Conservation (phyloP, 495 filamentous ascomycete species). For the Geoglossum glabrum region DNA sequence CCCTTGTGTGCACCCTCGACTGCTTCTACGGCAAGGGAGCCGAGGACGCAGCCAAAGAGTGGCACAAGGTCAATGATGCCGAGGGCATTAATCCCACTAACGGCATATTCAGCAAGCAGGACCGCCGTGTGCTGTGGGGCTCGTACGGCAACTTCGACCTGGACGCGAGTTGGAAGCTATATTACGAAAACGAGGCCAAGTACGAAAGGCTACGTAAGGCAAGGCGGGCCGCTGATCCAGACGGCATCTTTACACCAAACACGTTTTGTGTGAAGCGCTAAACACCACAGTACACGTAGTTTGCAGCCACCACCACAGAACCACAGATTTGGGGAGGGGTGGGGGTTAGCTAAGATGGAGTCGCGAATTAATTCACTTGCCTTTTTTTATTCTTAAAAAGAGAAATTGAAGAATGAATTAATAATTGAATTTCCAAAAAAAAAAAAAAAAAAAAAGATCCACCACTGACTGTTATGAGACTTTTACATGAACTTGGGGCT, state of each 20-base stretch:
- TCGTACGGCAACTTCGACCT: conserved; percentile 20
- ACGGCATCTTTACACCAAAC: conserved; percentile 21
- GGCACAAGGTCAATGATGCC: conserved; percentile 20
- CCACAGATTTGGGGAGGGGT: too few relatives aligned
- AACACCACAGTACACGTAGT: too few relatives aligned
- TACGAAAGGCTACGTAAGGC: conserved; percentile 19
- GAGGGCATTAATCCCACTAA: conserved; percentile 17
- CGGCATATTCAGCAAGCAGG: conserved; percentile 19
- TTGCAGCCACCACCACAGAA: too few relatives aligned
- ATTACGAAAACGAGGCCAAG: conserved; percentile 20
- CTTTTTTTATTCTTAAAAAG: too few relatives aligned
- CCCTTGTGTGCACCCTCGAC: conserved; percentile 15
- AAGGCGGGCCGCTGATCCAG: conserved; percentile 17
- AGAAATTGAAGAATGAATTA: too few relatives aligned
- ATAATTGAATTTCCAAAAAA: too few relatives aligned
- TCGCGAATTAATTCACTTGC: too few relatives aligned
- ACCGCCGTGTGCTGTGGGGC: conserved; percentile 21
- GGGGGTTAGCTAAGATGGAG: too few relatives aligned
- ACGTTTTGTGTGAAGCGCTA: conserved; percentile 16
- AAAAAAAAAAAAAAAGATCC: too few relatives aligned
- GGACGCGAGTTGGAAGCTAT: conserved; percentile 16
- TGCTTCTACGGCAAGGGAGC: conserved; percentile 16
- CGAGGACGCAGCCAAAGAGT: conserved; percentile 17
- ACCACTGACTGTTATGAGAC: too few relatives aligned
- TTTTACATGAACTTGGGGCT: too few relatives aligned